phyloP scores from a whole-genome alignment of 2,329 filamentous ascomycete genomes.

The Trichoderma aggressivum region DNA sequence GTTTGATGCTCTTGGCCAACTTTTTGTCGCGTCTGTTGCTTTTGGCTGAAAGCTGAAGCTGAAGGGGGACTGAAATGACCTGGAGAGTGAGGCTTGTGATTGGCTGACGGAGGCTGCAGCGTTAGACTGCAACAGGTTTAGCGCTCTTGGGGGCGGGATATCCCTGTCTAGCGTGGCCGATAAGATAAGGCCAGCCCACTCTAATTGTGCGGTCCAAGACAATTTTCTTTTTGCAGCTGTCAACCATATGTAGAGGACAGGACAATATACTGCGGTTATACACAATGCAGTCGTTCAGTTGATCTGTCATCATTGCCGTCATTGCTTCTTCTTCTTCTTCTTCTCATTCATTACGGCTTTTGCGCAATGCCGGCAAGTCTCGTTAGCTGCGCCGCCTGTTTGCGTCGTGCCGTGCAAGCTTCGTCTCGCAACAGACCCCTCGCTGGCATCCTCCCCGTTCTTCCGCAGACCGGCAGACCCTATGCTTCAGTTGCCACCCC shows the following conservation, averaged over 20 bases:
- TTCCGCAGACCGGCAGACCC: slow-evolving; percentile 18
- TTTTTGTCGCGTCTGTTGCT: slow-evolving; percentile 8
- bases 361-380: slow-evolving; percentile 7
- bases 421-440: slow-evolving; percentile 12
- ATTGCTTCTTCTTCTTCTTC: background rate
- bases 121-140: background rate
- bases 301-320: background rate
- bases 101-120: slow-evolving; percentile 2
- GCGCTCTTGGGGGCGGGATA: background rate
- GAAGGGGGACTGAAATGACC: slow-evolving; percentile 1
- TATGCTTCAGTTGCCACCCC: slow-evolving; percentile 20
- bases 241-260: no score
- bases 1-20: background rate
- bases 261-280: background rate
- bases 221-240: background rate
- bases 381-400: slow-evolving; percentile 20
- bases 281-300: background rate
- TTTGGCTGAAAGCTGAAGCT: background rate
- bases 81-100: background rate
- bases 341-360: background rate
- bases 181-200: slow-evolving; percentile 14
- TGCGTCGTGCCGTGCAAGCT: slow-evolving; percentile 27
- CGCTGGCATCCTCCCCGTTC: slow-evolving; percentile 9
- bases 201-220: background rate
- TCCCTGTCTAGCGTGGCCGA: slow-evolving; percentile 6